Evolutionary conservation across 1,139 yeast genomes (phyloP).

Genomic region (Suhomyces yuchorum): DNA sequence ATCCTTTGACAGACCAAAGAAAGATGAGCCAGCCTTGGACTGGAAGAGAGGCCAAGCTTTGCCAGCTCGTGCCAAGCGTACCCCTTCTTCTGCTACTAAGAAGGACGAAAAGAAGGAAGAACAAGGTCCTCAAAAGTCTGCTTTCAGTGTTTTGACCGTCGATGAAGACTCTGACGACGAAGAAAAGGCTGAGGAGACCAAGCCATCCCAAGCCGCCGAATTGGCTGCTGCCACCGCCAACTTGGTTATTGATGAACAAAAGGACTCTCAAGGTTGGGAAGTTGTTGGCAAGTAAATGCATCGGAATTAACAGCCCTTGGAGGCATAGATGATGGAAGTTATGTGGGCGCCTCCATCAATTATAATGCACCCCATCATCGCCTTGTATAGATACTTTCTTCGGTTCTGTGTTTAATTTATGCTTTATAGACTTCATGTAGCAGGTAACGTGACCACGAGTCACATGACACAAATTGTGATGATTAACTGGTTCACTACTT

Average conservation of each 20-base stretch:
- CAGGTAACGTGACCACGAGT: neutral
- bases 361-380: constrained; percentile 1
- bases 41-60: constrained; percentile 38
- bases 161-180: constrained; percentile 66
- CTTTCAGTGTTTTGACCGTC: constrained; percentile 64
- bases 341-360: constrained; percentile 1
- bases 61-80: constrained; percentile 25
- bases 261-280: constrained; percentile 61
- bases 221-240: constrained; percentile 48
- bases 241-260: constrained; percentile 39
- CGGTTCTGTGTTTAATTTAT: constrained; percentile 16
- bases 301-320: constrained; percentile 4
- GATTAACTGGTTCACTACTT: neutral
- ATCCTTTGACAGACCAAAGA: constrained; percentile 22
- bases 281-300: constrained; percentile 50
- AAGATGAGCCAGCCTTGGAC: constrained; percentile 36
- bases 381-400: constrained; percentile 15
- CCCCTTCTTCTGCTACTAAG: constrained; percentile 16
- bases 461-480: neutral
- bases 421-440: constrained; percentile 4
- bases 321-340: constrained; percentile 2
- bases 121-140: constrained; percentile 54
- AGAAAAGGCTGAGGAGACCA: constrained; percentile 46
- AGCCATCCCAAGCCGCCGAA: constrained; percentile 20
- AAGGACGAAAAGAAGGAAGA: constrained; percentile 35